These are phyloP conservation scores for Penicillium expansum DNA, from an alignment of 2,329 filamentous ascomycete genomes.

Conservation along the genomic window DNA sequence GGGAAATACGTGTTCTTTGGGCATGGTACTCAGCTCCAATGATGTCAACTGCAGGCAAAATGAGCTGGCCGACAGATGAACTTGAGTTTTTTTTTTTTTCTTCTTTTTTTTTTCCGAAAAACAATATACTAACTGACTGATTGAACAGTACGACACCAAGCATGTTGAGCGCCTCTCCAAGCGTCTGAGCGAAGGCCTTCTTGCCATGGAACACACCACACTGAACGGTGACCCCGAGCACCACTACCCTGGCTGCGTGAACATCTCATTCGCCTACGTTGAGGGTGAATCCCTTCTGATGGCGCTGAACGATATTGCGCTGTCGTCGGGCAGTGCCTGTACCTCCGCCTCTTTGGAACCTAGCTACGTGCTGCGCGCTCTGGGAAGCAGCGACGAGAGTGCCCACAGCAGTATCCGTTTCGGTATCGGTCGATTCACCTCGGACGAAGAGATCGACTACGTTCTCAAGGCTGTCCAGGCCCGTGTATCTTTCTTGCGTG, in stretches of 20 bases:
- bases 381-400: conserved; percentile 95
- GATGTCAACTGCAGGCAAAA: conserved; percentile 66
- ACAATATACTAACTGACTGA: conserved; percentile 10
- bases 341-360: conserved; percentile 96
- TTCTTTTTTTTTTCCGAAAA: background rate
- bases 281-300: conserved; percentile 97
- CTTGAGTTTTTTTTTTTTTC: background rate
- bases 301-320: conserved; percentile 95
- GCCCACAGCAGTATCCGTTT: conserved; percentile 98
- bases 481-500: conserved; percentile 86
- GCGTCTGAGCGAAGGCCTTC: conserved; percentile 74
- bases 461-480: conserved; percentile 91
- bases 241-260: conserved; percentile 96
- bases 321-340: conserved; percentile 95
- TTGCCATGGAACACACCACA: conserved; percentile 85
- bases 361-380: conserved; percentile 88
- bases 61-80: conserved; percentile 45
- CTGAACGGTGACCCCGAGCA: conserved; percentile 80
- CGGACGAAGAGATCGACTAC: conserved; percentile 93
- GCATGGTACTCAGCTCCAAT: conserved; percentile 49
- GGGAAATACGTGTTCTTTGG: conserved; percentile 36
- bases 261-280: conserved; percentile 97
- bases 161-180: conserved; percentile 81
- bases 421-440: conserved; percentile 95
- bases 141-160: conserved; percentile 78